Evolutionary conservation across 176 grass and related monocot species (phyloP), one percentile per base, ranked within the genome.

Genomic region (Oryza officinalis): DNA sequence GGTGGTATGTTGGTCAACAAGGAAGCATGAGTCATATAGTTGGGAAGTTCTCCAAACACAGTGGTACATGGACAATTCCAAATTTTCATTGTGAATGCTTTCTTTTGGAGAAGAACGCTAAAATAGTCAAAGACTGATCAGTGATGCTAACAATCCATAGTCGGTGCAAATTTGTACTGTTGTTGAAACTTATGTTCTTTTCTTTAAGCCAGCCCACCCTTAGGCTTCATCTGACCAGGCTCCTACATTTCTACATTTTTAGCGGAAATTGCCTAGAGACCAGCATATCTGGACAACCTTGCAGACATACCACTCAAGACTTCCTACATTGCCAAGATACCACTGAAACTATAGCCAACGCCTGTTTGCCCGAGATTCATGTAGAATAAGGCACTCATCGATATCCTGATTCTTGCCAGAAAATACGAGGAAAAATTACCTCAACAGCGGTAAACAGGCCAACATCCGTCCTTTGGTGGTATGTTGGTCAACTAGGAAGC

Each of bases 271-370:
- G 25, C 52, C 17, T 10, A 73, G 1, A 2, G n/a, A 65, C n/a
- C 37, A 71, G 27, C 69, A 41, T 78, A 25, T 8, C 15, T 65
- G 40, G 63, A 64, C 50, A 71, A 5, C 27, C 69, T 85, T 72
- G 66, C 75, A 67, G 15, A 35, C 0, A 13, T 57, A 31, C 43
- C 52, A 67, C 4, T 57, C 31, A 86, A 86, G 57, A 38, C 69
- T 73, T 79, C 28, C 22, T 9, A 49, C 60, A 40, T 65, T 80
- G 2, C 68, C 43, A 79, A 72, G 17, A 52, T 52, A 52, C 5
- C 49, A 52, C 49, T 2, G 5, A 52, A 52, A 46, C 13, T 11
- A 46, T 14, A 46, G 44, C 44, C 44, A 46, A 46, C 13, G 12
- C 10, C 44, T 46, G 3, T 14, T 46, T 46, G 13, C 13, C 13